These are phyloP conservation scores for Tarenaya hassleriana DNA, from an alignment of 345 rosid species.

Conservation along the genomic window DNA sequence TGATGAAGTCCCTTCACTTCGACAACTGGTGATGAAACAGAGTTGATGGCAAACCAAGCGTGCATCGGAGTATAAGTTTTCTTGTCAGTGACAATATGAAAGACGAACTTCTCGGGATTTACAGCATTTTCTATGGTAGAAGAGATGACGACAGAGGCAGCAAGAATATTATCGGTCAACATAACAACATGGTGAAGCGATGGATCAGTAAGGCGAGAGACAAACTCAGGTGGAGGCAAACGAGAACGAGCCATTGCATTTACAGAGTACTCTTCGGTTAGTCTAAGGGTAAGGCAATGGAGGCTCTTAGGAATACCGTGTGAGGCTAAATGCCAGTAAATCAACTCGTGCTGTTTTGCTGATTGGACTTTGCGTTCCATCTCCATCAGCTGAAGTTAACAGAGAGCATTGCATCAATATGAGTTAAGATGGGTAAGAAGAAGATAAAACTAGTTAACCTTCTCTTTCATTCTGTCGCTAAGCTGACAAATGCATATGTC, in stretches of 20 bases:
- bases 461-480: too few relatives aligned
- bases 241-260: slow-evolving; percentile 72
- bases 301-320: slow-evolving; percentile 77
- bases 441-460: background rate
- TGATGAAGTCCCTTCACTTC: slow-evolving; percentile 95
- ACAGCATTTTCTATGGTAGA: slow-evolving; percentile 56
- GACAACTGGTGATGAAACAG: slow-evolving; percentile 54
- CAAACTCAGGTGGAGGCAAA: slow-evolving; percentile 74
- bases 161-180: slow-evolving; percentile 80
- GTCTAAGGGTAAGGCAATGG: slow-evolving; percentile 75
- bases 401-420: slow-evolving; percentile 9
- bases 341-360: slow-evolving; percentile 64
- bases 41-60: slow-evolving; percentile 87
- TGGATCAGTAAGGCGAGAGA: slow-evolving; percentile 58
- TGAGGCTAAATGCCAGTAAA: slow-evolving; percentile 90
- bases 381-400: slow-evolving; percentile 46
- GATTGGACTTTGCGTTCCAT: slow-evolving; percentile 73
- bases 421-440: slow-evolving; percentile 2
- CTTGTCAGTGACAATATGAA: slow-evolving; percentile 88
- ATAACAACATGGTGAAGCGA: slow-evolving; percentile 70
- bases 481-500: too few relatives aligned
- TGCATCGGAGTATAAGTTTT: slow-evolving; percentile 92
- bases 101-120: slow-evolving; percentile 65
- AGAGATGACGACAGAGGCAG: slow-evolving; percentile 82
- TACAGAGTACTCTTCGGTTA: slow-evolving; percentile 85